These are phyloP conservation scores for Hyaloperonospora arabidopsidis DNA, from an alignment of 352 stramenopile species.

Conservation along the genomic window DNA sequence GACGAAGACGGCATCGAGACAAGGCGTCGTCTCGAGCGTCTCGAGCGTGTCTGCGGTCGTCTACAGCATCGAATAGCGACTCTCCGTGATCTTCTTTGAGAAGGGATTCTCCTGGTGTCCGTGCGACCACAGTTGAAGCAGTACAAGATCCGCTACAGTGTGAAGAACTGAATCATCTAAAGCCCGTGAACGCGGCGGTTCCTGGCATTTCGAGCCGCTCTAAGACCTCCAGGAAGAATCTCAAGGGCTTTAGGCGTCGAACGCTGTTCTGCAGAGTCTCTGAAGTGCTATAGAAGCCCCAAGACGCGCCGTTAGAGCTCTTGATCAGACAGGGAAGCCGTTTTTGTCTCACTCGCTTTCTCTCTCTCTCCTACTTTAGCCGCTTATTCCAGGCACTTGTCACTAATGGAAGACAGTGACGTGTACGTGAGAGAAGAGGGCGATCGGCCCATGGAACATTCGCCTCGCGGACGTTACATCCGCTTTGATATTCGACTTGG, in stretches of 20 bases:
- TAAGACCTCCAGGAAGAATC: too few relatives aligned
- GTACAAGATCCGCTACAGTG: slow-evolving; percentile 8
- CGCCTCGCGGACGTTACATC: slow-evolving; percentile 77
- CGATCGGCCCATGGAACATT: slow-evolving; percentile 68
- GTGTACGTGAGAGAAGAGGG: slow-evolving; percentile 68
- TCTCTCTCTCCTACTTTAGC: background rate
- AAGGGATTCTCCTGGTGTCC: slow-evolving; percentile 12
- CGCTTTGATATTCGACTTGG: slow-evolving; percentile 80
- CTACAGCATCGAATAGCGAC: slow-evolving; percentile 10
- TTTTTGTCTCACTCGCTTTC: too few relatives aligned
- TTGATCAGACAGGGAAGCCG: background rate
- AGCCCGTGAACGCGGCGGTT: background rate
- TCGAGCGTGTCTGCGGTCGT: slow-evolving; percentile 14
- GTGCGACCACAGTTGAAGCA: slow-evolving; percentile 10
- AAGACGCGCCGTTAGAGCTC: too few relatives aligned
- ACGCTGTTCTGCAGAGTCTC: too few relatives aligned
- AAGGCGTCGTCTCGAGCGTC: slow-evolving; percentile 26
- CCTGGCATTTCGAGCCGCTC: background rate
- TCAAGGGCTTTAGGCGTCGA: too few relatives aligned
- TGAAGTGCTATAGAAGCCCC: too few relatives aligned
- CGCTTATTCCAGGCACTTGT: slow-evolving; percentile 1
- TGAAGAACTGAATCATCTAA: background rate
- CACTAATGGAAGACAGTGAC: slow-evolving; percentile 52
- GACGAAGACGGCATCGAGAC: slow-evolving; percentile 20
- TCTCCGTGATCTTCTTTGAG: slow-evolving; percentile 13